Evolutionary conservation across 164 flowering plant species (phyloP).

Genomic region (Echeveria elegans): DNA sequence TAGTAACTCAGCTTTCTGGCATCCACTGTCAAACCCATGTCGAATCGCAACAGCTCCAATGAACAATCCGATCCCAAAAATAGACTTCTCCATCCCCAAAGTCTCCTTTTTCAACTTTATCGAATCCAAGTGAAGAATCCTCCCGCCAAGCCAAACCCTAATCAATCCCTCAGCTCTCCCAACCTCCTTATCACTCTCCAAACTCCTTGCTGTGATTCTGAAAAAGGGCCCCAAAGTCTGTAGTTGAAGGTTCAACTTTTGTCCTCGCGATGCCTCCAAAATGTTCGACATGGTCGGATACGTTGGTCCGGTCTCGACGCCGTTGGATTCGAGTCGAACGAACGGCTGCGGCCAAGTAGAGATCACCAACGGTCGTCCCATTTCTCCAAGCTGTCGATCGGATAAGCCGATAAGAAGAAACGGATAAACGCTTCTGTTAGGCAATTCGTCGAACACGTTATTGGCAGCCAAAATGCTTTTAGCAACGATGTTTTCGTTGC

Average conservation of each 20-base stretch:
- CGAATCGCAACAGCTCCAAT: conserved; percentile 85
- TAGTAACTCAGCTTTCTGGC: conserved; percentile 68
- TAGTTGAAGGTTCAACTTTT: conserved; percentile 55
- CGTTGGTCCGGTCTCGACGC: not conserved
- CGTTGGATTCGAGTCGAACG: not conserved
- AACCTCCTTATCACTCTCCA: conserved; percentile 51
- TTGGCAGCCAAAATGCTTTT: not conserved
- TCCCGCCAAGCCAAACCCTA: conserved; percentile 62
- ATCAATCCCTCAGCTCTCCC: conserved; percentile 79
- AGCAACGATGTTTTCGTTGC: not conserved
- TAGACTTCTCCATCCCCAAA: conserved; percentile 63
- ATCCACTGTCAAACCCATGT: conserved; percentile 71
- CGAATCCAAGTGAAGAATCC: conserved; percentile 77
- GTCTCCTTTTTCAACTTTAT: conserved; percentile 61
- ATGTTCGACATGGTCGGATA: conserved; percentile 77
- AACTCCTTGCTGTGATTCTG: conserved; percentile 63
- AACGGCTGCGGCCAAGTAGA: not conserved
- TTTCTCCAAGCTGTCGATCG: not conserved
- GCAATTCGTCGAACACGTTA: not conserved
- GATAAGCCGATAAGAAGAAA: not conserved
- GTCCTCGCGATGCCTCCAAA: conserved; percentile 44
- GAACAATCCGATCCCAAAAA: conserved; percentile 80
- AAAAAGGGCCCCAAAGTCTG: conserved; percentile 77
- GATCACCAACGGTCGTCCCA: not conserved
- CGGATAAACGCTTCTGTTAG: not conserved